A percentile compares a stretch with the other conserved stretches of the same genome.
Conservation (phyloP, 768 basidiomycete species). For the Tricholoma hemisulphureum region DNA sequence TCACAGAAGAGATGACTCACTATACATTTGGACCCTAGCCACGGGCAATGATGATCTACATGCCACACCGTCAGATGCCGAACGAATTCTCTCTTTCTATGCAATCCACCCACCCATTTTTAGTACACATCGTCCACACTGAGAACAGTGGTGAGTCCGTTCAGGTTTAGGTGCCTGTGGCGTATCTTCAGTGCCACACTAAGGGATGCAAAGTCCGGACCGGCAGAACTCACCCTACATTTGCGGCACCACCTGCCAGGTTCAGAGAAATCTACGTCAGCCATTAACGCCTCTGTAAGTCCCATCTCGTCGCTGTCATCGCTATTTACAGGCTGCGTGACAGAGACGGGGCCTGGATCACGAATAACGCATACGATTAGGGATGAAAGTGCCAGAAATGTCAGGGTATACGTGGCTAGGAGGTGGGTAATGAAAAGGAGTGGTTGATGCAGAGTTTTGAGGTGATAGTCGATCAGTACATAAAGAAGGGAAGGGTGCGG, state of each 20-base stretch:
- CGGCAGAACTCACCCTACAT: constrained; percentile 55
- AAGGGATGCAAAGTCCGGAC: neutral
- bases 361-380: constrained; percentile 70
- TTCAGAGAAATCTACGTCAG: constrained; percentile 46
- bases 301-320: constrained; percentile 43
- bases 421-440: constrained; percentile 53
- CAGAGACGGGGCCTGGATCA: constrained; percentile 67
- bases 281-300: constrained; percentile 61
- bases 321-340: constrained; percentile 24
- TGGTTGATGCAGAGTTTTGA: constrained; percentile 50
- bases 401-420: constrained; percentile 57
- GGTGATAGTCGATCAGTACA: constrained; percentile 66
- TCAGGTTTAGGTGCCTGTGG: constrained; percentile 69
- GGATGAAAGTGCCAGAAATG: constrained; percentile 68
- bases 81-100: neutral
- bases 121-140: constrained; percentile 75
- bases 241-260: constrained; percentile 74
- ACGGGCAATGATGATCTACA: constrained; percentile 84
- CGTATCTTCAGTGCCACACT: neutral
- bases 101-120: constrained; percentile 69
- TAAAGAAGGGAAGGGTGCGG: constrained; percentile 76
- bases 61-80: neutral
- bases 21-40: constrained; percentile 76
- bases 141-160: constrained; percentile 73
- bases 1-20: constrained; percentile 40